A percentile compares a stretch with the other conserved stretches of the same genome.
Conservation (phyloP, 164 flowering plant species). For the Nymphaea thermarum region DNA sequence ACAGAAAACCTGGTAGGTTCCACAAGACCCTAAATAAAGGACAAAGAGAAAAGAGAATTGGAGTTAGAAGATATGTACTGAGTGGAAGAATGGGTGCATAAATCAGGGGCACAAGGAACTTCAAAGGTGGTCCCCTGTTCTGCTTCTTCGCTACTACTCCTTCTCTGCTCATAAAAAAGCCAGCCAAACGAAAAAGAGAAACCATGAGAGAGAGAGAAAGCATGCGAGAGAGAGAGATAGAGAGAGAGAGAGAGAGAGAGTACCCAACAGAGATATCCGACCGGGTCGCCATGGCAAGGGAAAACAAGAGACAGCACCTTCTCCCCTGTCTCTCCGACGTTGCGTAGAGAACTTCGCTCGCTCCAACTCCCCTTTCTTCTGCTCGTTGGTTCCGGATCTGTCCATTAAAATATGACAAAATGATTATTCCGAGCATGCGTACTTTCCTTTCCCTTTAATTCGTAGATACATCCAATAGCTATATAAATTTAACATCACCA, state of each 20-base stretch:
- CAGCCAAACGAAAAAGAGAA: background rate
- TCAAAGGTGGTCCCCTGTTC: slow-evolving; percentile 36
- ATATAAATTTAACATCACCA: no score
- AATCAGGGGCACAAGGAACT: slow-evolving; percentile 71
- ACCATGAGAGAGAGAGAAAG: background rate
- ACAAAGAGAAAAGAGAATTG: no score
- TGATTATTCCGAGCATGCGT: background rate
- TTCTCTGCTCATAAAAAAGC: slow-evolving; percentile 18
- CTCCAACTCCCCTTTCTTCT: background rate
- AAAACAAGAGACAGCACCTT: background rate
- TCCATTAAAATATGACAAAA: background rate
- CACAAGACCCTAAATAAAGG: background rate
- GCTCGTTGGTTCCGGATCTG: background rate
- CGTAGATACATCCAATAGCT: no score
- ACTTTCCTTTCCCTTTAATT: no score
- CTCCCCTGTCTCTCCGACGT: background rate
- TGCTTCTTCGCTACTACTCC: slow-evolving; percentile 19
- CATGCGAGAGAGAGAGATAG: background rate
- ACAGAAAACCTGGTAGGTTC: slow-evolving; percentile 4
- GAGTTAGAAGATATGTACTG: slow-evolving; percentile 30
- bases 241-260: background rate
- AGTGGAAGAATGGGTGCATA: slow-evolving; percentile 96
- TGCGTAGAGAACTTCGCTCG: background rate
- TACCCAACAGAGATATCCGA: background rate
- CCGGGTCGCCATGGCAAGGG: background rate